Conservation (phyloP, 1,284 basidiomycete genomes). For the Malassezia restricta region DNA sequence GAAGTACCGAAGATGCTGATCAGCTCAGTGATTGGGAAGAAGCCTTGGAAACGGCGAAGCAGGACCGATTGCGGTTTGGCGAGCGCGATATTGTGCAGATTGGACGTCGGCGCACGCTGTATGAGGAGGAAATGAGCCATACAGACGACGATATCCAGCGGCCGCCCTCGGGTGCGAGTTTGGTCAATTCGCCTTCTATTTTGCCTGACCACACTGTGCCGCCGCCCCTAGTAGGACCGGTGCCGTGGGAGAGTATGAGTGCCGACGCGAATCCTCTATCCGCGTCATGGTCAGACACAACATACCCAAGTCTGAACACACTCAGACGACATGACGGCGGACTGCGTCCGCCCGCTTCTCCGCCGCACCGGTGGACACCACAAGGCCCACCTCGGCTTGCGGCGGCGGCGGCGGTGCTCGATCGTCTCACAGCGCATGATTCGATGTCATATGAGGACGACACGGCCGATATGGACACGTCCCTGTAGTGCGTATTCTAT, state of each 20-base stretch:
- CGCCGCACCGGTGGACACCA: neutral
- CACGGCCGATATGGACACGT: slow-evolving; percentile 27
- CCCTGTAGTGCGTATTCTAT: neutral
- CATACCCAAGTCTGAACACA: neutral
- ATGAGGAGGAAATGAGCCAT: slow-evolving; percentile 30
- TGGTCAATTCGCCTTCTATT: neutral
- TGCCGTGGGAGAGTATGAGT: neutral
- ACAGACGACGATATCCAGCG: slow-evolving; percentile 26
- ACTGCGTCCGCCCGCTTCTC: neutral
- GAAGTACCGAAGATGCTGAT: slow-evolving; percentile 28
- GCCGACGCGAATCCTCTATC: neutral
- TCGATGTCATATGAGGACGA: slow-evolving; percentile 24
- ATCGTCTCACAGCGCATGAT: slow-evolving; percentile 9
- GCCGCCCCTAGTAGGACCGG: neutral
- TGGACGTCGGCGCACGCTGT: slow-evolving; percentile 26
- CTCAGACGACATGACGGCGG: neutral
- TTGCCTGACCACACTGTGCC: neutral
- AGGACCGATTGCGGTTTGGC: slow-evolving; percentile 29
- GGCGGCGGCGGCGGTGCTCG: slow-evolving; percentile 16
- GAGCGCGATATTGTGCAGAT: slow-evolving; percentile 38
- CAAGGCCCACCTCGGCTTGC: neutral
- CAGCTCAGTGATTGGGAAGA: slow-evolving; percentile 39
- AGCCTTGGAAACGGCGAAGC: slow-evolving; percentile 26
- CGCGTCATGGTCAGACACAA: neutral
- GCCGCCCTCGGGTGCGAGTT: neutral